Evolutionary conservation across 495 filamentous ascomycete genomes (phyloP).

Genomic region (Filosporella fistucella): DNA sequence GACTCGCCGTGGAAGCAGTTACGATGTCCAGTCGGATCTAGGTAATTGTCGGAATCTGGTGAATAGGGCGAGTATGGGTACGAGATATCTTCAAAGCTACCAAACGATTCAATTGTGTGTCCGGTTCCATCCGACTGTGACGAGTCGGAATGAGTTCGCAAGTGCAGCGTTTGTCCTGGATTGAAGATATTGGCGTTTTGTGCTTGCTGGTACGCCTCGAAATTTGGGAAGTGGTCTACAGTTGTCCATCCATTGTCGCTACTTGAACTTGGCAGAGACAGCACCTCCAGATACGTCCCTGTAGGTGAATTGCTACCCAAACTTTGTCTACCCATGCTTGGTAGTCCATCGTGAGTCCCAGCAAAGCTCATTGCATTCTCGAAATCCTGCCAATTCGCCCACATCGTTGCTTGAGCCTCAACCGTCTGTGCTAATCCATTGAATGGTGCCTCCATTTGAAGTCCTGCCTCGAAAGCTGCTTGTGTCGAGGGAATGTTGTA

Average conservation of each 20-base stretch:
- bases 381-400: slow-evolving; percentile 70
- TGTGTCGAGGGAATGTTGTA: slow-evolving; percentile 69
- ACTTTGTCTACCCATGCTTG: slow-evolving; percentile 44
- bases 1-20: slow-evolving; percentile 44
- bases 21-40: slow-evolving; percentile 42
- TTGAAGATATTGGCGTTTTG: slow-evolving; percentile 71
- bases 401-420: slow-evolving; percentile 60
- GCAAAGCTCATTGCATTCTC: slow-evolving; percentile 51
- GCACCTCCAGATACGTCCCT: slow-evolving; percentile 75
- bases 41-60: slow-evolving; percentile 58
- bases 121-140: slow-evolving; percentile 62
- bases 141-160: slow-evolving; percentile 79
- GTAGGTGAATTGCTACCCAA: slow-evolving; percentile 78
- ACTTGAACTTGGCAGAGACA: slow-evolving; percentile 69
- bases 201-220: slow-evolving; percentile 44
- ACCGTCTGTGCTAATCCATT: slow-evolving; percentile 57
- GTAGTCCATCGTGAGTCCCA: slow-evolving; percentile 43
- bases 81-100: slow-evolving; percentile 77
- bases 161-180: slow-evolving; percentile 77
- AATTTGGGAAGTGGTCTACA: slow-evolving; percentile 55
- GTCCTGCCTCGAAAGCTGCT: slow-evolving; percentile 54
- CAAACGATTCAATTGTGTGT: slow-evolving; percentile 55
- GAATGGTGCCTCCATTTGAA: slow-evolving; percentile 63
- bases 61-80: slow-evolving; percentile 71
- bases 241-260: slow-evolving; percentile 83